Evolutionary conservation across 371 early-diverging fungal genomes (phyloP), one percentile per base, ranked within the genome.

Genomic region (Dentiscutata heterogama): DNA sequence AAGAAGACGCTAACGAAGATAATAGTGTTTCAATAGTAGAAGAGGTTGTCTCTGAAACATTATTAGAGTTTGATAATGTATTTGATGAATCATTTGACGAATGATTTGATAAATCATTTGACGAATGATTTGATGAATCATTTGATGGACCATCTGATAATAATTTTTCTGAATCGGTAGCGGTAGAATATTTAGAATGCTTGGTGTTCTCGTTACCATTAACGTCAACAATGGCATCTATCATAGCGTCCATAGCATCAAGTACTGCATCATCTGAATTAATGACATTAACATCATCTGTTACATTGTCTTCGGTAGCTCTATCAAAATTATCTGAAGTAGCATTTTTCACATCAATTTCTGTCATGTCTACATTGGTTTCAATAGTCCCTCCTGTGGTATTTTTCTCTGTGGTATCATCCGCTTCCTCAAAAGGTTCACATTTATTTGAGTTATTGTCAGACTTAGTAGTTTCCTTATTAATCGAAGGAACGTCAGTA

Each of bases 21-120:
- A 51, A 77, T 46, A 51, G 64, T 22, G 63, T 78, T 7, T 61
- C 64, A 11, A 39, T 58, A 16, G 63, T 22, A 16, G 77, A 77
- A 20, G 76, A 60, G 5, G 60, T 60, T 10, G 58, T 76, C 7
- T 4, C n/a, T 46, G 71, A 22, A 35, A 35, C 35, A 35, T 35
- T 0, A 20, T 29, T 35, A 16, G 70, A 25, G 46, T 46, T 63
- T 61, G 64, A 51, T 50, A 63, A 77, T 6, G 50, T 54, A 29
- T n/a, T 50, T 72, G 8, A 2, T 72, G 50, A 78, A 51, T 51
- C 16, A 16, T 51, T 77, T 8, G 14, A 3, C 51, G 72, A 25
- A 7, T 31, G 0, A 20, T 13, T 39, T 10, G 42, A 35, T 74
- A 29, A 56, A 53, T 74, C 54, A 46, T 51, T 50, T 42, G 50